Evolutionary conservation across 257 asterid species (phyloP).

Genomic region (Plectranthus barbatus): DNA sequence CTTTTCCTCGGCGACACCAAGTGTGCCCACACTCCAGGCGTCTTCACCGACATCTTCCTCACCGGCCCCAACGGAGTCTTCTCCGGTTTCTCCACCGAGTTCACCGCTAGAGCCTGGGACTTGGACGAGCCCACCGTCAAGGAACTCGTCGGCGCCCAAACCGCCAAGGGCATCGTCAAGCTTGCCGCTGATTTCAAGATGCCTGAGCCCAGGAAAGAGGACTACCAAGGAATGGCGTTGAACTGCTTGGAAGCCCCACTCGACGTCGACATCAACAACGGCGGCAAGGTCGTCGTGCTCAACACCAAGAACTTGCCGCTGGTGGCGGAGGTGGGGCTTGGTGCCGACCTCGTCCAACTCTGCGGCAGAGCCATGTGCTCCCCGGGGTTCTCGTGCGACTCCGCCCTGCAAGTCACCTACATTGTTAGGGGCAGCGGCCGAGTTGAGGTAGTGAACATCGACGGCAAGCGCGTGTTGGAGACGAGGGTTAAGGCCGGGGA

Average conservation of each 20-base stretch:
- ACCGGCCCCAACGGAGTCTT: slow-evolving; percentile 65
- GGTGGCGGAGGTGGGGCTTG: too few relatives aligned
- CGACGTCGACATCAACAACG: too few relatives aligned
- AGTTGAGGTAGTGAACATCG: slow-evolving; percentile 57
- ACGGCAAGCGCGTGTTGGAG: too few relatives aligned
- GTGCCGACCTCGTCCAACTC: slow-evolving; percentile 54
- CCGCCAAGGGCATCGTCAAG: slow-evolving; percentile 45
- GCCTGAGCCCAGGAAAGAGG: slow-evolving; percentile 53
- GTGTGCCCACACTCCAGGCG: slow-evolving; percentile 56
- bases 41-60: slow-evolving; percentile 54
- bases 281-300: too few relatives aligned
- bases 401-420: too few relatives aligned
- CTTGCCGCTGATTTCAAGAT: slow-evolving; percentile 34
- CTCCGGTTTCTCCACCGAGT: slow-evolving; percentile 72
- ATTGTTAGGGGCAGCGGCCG: slow-evolving; percentile 67
- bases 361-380: slow-evolving; percentile 57
- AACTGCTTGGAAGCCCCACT: slow-evolving; percentile 65
- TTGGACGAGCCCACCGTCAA: slow-evolving; percentile 45
- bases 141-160: slow-evolving; percentile 46
- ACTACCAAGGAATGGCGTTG: slow-evolving; percentile 50
- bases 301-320: too few relatives aligned
- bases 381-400: too few relatives aligned
- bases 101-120: slow-evolving; percentile 78
- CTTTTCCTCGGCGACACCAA: slow-evolving; percentile 72
- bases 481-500: slow-evolving; percentile 51